These are phyloP conservation scores for Hypomyces rosellus DNA, from an alignment of 2,329 filamentous ascomycete species.

Conservation along the genomic window DNA sequence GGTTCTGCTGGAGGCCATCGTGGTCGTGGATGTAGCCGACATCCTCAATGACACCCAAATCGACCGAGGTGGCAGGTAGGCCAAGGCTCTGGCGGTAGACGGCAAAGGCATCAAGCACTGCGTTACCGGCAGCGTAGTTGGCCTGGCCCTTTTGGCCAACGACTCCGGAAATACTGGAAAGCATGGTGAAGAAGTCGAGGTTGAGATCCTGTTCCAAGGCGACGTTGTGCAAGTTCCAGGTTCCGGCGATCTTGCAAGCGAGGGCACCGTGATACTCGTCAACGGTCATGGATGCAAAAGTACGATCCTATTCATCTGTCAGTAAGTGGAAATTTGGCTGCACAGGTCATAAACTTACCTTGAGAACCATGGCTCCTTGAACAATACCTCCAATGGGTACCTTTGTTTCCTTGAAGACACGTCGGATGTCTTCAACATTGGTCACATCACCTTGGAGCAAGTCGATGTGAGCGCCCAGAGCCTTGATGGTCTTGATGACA, in stretches of 20 bases:
- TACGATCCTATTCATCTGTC: constrained; percentile 13
- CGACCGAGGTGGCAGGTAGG: constrained; percentile 20
- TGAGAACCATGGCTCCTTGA: constrained; percentile 28
- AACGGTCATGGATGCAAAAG: constrained; percentile 11
- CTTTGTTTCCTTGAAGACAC: constrained; percentile 10
- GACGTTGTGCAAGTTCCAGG: constrained; percentile 20
- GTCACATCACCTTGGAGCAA: constrained; percentile 16
- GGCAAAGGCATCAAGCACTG: constrained; percentile 29
- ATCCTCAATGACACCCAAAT: constrained; percentile 27
- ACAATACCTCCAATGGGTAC: constrained; percentile 24
- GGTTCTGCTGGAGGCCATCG: neutral
- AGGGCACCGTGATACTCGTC: constrained; percentile 19
- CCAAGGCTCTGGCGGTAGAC: constrained; percentile 20
- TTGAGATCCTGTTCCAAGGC: constrained; percentile 4
- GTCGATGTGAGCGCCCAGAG: neutral
- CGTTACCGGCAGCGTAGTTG: constrained; percentile 26
- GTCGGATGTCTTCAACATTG: constrained; percentile 10
- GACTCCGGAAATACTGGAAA: constrained; percentile 19
- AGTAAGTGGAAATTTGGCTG: constrained; percentile 17
- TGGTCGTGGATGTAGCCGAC: constrained; percentile 30
- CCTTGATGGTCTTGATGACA: neutral
- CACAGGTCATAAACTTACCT: constrained; percentile 9
- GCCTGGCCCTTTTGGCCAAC: constrained; percentile 24
- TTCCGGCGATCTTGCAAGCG: constrained; percentile 24
- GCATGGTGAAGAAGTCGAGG: constrained; percentile 27